Percentiles rank a stretch among this genome's conserved stretches.
Evolutionary conservation across 2,329 filamentous ascomycete genomes (phyloP).

Genomic region (Pseudogymnoascus sp.): DNA sequence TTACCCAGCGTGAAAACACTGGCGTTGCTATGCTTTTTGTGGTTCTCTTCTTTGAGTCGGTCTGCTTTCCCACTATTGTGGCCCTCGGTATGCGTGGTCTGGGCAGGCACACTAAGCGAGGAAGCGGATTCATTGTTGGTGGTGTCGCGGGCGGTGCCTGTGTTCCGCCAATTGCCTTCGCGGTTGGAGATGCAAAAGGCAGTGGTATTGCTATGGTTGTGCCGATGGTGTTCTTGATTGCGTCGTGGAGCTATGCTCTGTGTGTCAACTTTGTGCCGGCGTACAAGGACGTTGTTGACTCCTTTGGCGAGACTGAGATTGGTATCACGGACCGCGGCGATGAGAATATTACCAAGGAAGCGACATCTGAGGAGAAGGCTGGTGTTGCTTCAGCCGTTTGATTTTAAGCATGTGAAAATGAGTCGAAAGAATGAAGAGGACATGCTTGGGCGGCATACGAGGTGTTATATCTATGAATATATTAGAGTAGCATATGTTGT

Average conservation of each 20-base stretch:
- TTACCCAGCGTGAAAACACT: slow-evolving; percentile 38
- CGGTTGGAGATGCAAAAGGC: slow-evolving; percentile 48
- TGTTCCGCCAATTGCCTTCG: slow-evolving; percentile 61
- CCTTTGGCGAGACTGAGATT: slow-evolving; percentile 11
- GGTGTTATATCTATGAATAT: neutral
- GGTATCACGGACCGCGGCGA: neutral
- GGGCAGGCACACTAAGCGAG: slow-evolving; percentile 42
- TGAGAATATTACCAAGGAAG: neutral
- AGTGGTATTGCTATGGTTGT: slow-evolving; percentile 1
- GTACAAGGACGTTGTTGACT: slow-evolving; percentile 20
- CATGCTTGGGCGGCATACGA: neutral
- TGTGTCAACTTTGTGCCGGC: slow-evolving; percentile 12
- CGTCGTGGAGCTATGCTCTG: slow-evolving; percentile 10
- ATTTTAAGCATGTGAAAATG: neutral
- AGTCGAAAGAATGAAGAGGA: neutral
- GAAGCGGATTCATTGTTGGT: slow-evolving; percentile 39
- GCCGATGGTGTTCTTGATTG: slow-evolving; percentile 15
- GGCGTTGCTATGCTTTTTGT: slow-evolving; percentile 42
- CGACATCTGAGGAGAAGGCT: neutral
- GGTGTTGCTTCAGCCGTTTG: neutral
- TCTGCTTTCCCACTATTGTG: slow-evolving; percentile 46
- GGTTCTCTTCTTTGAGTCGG: slow-evolving; percentile 43
- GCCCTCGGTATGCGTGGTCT: slow-evolving; percentile 43
- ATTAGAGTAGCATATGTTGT: neutral
- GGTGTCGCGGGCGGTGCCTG: slow-evolving; percentile 47